phyloP scores from a whole-genome alignment of 345 rosid genomes.

The Xanthoceras sorbifolium region DNA sequence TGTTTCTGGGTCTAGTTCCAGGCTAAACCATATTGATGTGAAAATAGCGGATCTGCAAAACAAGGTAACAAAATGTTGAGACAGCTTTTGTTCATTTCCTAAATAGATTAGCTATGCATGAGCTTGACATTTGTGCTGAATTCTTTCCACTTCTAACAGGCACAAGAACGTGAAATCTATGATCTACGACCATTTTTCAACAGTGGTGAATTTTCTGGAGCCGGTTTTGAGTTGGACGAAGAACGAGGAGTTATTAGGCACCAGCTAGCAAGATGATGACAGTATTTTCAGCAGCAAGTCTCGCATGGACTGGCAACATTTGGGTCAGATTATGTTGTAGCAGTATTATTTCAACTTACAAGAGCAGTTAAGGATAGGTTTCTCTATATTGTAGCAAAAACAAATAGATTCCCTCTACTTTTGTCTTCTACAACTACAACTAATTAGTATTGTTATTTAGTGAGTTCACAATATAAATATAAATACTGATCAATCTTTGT shows the following conservation, averaged over 20 bases:
- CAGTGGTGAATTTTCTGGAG: slow-evolving; percentile 65
- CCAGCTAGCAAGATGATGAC: slow-evolving; percentile 32
- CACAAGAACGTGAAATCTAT: slow-evolving; percentile 76
- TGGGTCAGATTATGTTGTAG: background rate
- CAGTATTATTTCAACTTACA: background rate
- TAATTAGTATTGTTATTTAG: background rate
- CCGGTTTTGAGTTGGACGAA: slow-evolving; percentile 66
- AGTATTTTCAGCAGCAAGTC: background rate
- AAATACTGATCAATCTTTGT: no score
- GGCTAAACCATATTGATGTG: slow-evolving; percentile 59
- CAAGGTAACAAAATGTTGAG: slow-evolving; percentile 51
- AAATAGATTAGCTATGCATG: background rate
- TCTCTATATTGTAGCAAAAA: background rate
- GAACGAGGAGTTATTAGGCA: slow-evolving; percentile 59
- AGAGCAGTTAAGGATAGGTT: background rate
- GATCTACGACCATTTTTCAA: slow-evolving; percentile 78
- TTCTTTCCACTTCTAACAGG: slow-evolving; percentile 51
- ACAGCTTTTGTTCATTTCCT: background rate
- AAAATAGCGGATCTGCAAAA: slow-evolving; percentile 71
- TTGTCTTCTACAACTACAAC: background rate
- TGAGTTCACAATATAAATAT: background rate
- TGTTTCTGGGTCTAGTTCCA: slow-evolving; percentile 69
- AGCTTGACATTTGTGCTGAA: slow-evolving; percentile 13
- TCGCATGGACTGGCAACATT: background rate
- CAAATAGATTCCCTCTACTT: background rate